Base-by-base conservation (phyloP, 1,139 yeast species). In the Candida freyschussii region DNA sequence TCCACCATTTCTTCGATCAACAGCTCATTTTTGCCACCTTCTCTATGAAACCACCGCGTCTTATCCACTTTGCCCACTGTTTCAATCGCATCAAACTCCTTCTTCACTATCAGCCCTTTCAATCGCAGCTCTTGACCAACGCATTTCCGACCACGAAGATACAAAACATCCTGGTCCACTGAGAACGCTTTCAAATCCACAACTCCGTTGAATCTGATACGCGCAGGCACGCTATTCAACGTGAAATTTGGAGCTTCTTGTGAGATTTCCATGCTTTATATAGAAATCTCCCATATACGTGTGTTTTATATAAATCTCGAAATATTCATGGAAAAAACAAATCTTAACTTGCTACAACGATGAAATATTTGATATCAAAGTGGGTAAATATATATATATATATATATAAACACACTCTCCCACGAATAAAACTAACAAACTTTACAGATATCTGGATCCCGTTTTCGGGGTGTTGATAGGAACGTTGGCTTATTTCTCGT, bases 391-490 rank as follows among this genome's bases (percentile, higher is more conserved):
- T 12, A 4, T n/a, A n/a, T 19, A 10, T 12, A n/a, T n/a, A n/a
- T n/a, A n/a, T 6, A 15, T 26, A 7, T 26, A 13, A 17, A 14
- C 12, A n/a, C 17, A 4, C 7, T n/a, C 16, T 14, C 11, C 10
- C n/a, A n/a, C n/a, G n/a, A n/a, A 20, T 10, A 9, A 12, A 5
- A 30, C 33, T 23, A 25, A 28, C 36, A 18, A 5, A n/a, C n/a
- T n/a, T 12, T 5, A 12, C 25, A 57, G 67, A 50, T 50, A 54
- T 21, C 50, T 63, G 1, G 89, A 80, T 50, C 85, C 86, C 2
- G 17, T 77, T 3, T 66, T 77, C 40, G 86, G 80, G 2, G 48
- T 78, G 1, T 55, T 64, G 0, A 66, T 78, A 5, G 89, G 89
- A 1, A 63, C 67, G 0, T 58, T 69, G 6, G 75, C 85, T 4